Evolutionary conservation across 2,329 filamentous ascomycete species (phyloP).

Genomic region (Pleomassaria siparia): DNA sequence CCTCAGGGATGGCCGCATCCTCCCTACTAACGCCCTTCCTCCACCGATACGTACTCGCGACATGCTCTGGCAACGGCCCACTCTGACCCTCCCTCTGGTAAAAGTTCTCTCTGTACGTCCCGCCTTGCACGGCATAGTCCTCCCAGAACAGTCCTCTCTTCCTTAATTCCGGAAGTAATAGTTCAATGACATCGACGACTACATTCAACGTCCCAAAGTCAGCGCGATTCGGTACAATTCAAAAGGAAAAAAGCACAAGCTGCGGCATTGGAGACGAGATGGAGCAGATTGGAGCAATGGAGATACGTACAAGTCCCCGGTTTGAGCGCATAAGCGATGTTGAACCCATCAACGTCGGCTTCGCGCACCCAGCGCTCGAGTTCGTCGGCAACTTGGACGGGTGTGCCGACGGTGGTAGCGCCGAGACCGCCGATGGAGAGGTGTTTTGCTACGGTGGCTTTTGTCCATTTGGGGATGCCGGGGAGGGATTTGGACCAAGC

Average conservation of each 20-base stretch:
- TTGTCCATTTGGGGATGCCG: constrained; percentile 65
- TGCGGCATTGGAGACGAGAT: no score
- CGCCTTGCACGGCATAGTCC: constrained; percentile 53
- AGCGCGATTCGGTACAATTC: no score
- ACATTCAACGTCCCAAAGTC: no score
- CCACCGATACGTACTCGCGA: background rate
- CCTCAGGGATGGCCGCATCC: background rate
- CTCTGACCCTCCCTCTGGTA: background rate
- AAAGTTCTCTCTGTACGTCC: constrained; percentile 60
- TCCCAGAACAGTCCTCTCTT: constrained; percentile 58
- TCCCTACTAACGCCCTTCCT: background rate
- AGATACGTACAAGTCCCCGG: constrained; percentile 65
- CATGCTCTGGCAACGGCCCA: background rate
- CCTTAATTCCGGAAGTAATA: constrained; percentile 62
- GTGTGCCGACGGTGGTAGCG: constrained; percentile 62
- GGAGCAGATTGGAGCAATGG: no score
- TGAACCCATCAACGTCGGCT: constrained; percentile 72
- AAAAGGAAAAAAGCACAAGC: no score
- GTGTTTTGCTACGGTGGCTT: constrained; percentile 65
- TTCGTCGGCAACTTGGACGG: constrained; percentile 63
- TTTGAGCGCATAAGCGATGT: constrained; percentile 66
- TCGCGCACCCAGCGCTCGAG: constrained; percentile 67
- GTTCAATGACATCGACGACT: constrained; percentile 65
- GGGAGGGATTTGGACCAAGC: constrained; percentile 17
- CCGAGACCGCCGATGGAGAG: constrained; percentile 67